A percentile compares a stretch with the other conserved stretches of the same genome.
These are phyloP conservation scores for Trichocladium antarcticum DNA, from an alignment of 495 filamentous ascomycete species.

Conservation along the genomic window DNA sequence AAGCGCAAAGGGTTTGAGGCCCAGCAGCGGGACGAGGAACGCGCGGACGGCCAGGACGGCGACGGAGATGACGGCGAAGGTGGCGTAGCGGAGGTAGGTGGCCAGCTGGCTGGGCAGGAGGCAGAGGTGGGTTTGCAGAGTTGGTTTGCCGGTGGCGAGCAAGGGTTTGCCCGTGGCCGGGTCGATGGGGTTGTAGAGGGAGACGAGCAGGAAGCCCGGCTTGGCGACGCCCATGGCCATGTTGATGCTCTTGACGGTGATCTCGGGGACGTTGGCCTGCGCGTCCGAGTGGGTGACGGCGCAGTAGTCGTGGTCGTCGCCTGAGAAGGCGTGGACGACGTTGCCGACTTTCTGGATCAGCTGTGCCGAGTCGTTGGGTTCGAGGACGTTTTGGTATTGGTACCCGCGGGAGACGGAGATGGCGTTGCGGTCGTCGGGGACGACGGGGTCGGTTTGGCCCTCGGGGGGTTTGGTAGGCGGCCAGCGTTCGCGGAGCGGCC, in stretches of 20 bases:
- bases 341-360: constrained; percentile 64
- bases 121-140: constrained; percentile 80
- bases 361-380: constrained; percentile 55
- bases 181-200: constrained; percentile 83
- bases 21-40: constrained; percentile 41
- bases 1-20: constrained; percentile 37
- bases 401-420: constrained; percentile 67
- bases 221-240: constrained; percentile 95
- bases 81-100: constrained; percentile 68
- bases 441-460: constrained; percentile 40
- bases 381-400: constrained; percentile 94
- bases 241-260: constrained; percentile 86
- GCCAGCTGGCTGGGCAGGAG: constrained; percentile 77
- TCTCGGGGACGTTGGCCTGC: constrained; percentile 59
- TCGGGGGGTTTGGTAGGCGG: constrained; percentile 55
- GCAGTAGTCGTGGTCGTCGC: constrained; percentile 98
- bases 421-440: constrained; percentile 65
- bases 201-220: constrained; percentile 80
- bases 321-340: constrained; percentile 74
- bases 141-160: constrained; percentile 32
- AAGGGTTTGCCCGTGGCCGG: constrained; percentile 45
- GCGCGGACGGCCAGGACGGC: constrained; percentile 50
- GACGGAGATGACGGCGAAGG: constrained; percentile 50
- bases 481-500: constrained; percentile 73
- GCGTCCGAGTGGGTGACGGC: constrained; percentile 64